Percentiles rank a stretch among this genome's conserved stretches.
Conservation (phyloP, 2,329 filamentous ascomycete species). For the Zelopaecilomyces penicillatus region DNA sequence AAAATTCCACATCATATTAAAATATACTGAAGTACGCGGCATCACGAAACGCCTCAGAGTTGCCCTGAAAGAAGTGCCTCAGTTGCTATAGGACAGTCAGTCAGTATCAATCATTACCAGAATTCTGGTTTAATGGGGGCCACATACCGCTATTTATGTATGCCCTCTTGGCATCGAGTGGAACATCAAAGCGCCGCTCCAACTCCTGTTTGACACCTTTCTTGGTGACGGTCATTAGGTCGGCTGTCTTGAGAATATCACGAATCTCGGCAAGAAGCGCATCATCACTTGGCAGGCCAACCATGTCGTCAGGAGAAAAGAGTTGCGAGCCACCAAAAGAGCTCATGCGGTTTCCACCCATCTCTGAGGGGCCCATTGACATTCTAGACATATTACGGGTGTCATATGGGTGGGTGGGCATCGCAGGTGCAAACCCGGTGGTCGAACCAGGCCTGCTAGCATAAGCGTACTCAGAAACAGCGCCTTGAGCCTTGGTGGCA, state of each 20-base stretch:
- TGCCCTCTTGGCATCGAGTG: slow-evolving; percentile 76
- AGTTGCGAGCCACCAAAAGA: slow-evolving; percentile 53
- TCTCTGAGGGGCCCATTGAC: slow-evolving; percentile 71
- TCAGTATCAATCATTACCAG: background rate
- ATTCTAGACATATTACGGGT: slow-evolving; percentile 53
- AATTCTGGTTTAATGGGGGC: background rate
- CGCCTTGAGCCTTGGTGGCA: slow-evolving; percentile 68
- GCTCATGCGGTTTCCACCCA: slow-evolving; percentile 50
- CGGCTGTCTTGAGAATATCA: slow-evolving; percentile 82
- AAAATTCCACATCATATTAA: no score
- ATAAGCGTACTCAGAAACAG: slow-evolving; percentile 62
- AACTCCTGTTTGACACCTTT: slow-evolving; percentile 94
- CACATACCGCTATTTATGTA: slow-evolving; percentile 88
- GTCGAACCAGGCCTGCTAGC: slow-evolving; percentile 49
- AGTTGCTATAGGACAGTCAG: slow-evolving; percentile 44
- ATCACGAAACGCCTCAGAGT: slow-evolving; percentile 39
- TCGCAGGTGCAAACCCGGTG: slow-evolving; percentile 34
- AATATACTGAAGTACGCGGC: no score
- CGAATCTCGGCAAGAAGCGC: slow-evolving; percentile 87
- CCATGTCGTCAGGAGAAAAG: slow-evolving; percentile 58
- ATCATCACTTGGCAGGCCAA: slow-evolving; percentile 77
- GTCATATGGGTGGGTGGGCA: slow-evolving; percentile 46
- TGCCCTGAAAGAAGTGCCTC: slow-evolving; percentile 73
- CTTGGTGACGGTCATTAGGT: slow-evolving; percentile 97
- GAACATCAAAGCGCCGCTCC: slow-evolving; percentile 80